Conservation (phyloP, 805 yeast species). For the Ogataea corticis region DNA sequence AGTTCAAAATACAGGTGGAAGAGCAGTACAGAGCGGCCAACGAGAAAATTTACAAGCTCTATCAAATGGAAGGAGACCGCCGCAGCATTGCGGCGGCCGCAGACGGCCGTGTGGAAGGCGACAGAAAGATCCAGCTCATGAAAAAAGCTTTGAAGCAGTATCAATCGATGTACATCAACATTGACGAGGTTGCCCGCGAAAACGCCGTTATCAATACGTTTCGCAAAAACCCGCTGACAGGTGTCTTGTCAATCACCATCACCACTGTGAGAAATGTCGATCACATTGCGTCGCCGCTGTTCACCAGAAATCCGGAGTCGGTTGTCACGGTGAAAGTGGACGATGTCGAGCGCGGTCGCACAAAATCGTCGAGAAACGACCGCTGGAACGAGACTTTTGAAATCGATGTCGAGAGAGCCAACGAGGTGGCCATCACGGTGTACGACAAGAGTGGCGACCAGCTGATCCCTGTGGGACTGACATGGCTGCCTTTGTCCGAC, state of each 20-base stretch:
- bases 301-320: slow-evolving; percentile 78
- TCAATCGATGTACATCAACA: slow-evolving; percentile 79
- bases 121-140: slow-evolving; percentile 79
- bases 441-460: slow-evolving; percentile 74
- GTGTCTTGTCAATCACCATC: slow-evolving; percentile 71
- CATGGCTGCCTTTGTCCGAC: slow-evolving; percentile 90
- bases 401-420: slow-evolving; percentile 83
- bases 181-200: slow-evolving; percentile 66
- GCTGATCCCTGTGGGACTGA: slow-evolving; percentile 83
- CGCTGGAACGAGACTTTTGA: slow-evolving; percentile 83
- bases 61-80: slow-evolving; percentile 89
- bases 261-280: slow-evolving; percentile 85
- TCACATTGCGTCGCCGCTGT: slow-evolving; percentile 83
- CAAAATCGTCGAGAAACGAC: slow-evolving; percentile 73
- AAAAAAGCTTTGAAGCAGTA: slow-evolving; percentile 83
- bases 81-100: slow-evolving; percentile 85
- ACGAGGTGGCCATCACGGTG: slow-evolving; percentile 86
- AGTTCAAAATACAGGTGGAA: slow-evolving; percentile 91
- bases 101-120: slow-evolving; percentile 81
- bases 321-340: slow-evolving; percentile 79
- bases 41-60: slow-evolving; percentile 82
- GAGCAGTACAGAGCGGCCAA: slow-evolving; percentile 91
- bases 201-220: slow-evolving; percentile 66
- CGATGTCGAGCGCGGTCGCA: slow-evolving; percentile 78
- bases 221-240: slow-evolving; percentile 82